phyloP scores from a whole-genome alignment of 331 rosid genomes.

The Cydonia oblonga region DNA sequence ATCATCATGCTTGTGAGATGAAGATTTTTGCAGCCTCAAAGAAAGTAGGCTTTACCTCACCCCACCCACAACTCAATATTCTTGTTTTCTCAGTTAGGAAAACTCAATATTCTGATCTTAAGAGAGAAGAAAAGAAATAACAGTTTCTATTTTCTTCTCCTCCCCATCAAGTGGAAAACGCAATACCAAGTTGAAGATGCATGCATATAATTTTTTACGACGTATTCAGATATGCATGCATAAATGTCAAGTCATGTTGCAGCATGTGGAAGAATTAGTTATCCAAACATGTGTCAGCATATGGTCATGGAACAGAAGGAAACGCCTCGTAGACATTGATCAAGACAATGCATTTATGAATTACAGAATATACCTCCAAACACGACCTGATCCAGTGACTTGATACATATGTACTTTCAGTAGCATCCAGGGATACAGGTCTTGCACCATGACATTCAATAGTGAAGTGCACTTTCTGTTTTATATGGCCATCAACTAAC shows the following conservation, averaged over 20 bases:
- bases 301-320: constrained; percentile 1
- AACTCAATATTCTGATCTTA: not conserved
- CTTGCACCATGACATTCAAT: constrained; percentile 71
- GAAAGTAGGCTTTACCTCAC: not conserved
- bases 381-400: constrained; percentile 93
- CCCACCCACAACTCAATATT: not conserved
- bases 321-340: constrained; percentile 11
- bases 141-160: not conserved
- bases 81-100: no score
- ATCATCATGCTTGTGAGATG: not conserved
- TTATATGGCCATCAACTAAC: constrained; percentile 36
- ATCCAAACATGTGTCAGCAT: not conserved
- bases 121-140: not conserved
- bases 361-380: constrained; percentile 53
- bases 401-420: constrained; percentile 39
- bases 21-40: not conserved
- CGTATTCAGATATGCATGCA: not conserved
- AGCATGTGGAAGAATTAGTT: not conserved
- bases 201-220: not conserved
- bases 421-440: constrained; percentile 20
- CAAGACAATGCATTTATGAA: constrained; percentile 9
- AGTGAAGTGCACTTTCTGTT: constrained; percentile 42
- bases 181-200: not conserved
- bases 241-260: not conserved
- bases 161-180: not conserved